Conservation (phyloP, 1,284 basidiomycete species). For the Cryptococcus sp. region DNA sequence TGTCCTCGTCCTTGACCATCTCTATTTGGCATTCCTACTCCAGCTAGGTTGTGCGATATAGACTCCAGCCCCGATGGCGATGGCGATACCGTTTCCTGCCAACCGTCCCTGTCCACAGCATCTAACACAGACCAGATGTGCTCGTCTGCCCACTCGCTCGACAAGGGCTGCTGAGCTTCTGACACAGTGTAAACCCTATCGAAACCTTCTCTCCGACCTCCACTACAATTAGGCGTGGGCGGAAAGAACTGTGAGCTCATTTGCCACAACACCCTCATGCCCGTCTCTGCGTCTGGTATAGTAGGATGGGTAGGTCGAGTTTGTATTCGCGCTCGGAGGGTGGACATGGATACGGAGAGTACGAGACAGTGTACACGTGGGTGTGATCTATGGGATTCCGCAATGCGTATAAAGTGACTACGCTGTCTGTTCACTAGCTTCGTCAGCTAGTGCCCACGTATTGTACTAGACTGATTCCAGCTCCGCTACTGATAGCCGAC, state of each 20-base stretch:
- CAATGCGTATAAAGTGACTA: constrained; percentile 47
- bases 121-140: constrained; percentile 1
- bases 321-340: constrained; percentile 35
- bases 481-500: constrained; percentile 12
- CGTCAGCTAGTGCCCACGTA: not conserved
- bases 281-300: constrained; percentile 39
- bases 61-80: too few relatives aligned
- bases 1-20: too few relatives aligned
- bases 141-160: constrained; percentile 25
- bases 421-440: constrained; percentile 38
- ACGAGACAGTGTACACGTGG: constrained; percentile 16
- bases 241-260: constrained; percentile 37
- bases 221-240: constrained; percentile 19
- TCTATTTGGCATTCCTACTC: too few relatives aligned
- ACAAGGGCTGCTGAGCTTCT: constrained; percentile 29
- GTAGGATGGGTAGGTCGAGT: constrained; percentile 45
- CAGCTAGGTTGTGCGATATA: too few relatives aligned
- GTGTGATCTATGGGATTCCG: constrained; percentile 6
- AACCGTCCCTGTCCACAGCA: not conserved
- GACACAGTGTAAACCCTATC: constrained; percentile 29
- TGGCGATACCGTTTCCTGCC: too few relatives aligned
- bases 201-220: constrained; percentile 34
- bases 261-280: constrained; percentile 38
- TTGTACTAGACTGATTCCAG: not conserved
- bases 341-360: constrained; percentile 23